A percentile compares a stretch with the other conserved stretches of the same genome.
Evolutionary conservation across 441 rosid species (phyloP).

Genomic region (Croton setiger): DNA sequence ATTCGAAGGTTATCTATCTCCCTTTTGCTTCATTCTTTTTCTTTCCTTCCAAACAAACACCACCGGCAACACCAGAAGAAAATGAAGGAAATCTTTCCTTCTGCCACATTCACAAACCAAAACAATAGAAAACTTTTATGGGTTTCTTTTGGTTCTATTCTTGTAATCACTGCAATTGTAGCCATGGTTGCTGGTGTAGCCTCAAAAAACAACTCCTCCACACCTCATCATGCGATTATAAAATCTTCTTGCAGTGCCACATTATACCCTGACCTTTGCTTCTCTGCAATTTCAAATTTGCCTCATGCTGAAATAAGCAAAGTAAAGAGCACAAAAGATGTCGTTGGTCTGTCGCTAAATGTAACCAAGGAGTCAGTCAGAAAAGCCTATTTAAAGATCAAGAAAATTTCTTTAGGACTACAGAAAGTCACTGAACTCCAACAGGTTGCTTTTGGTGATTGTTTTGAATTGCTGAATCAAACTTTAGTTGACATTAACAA

Average conservation of each 20-base stretch:
- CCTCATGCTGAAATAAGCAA: constrained; percentile 12
- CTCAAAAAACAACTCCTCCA: constrained; percentile 6
- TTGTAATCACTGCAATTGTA: constrained; percentile 16
- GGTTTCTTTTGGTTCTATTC: constrained; percentile 20
- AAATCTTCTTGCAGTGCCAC: constrained; percentile 54
- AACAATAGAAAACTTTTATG: constrained; percentile 22
- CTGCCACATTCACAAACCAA: not conserved
- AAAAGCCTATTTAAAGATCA: constrained; percentile 38
- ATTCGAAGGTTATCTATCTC: not conserved
- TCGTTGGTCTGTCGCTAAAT: constrained; percentile 41
- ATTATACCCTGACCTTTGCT: constrained; percentile 51
- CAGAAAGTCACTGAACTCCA: constrained; percentile 41
- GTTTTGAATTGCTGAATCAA: constrained; percentile 45
- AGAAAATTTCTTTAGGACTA: constrained; percentile 23
- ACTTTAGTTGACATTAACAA: constrained; percentile 47
- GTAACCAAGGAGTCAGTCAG: constrained; percentile 39
- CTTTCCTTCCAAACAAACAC: not conserved
- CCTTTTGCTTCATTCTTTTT: not conserved
- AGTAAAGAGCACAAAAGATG: constrained; percentile 43
- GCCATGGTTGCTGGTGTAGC: constrained; percentile 5
- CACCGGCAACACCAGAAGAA: no score
- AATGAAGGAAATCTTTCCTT: constrained; percentile 1
- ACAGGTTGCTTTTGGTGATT: constrained; percentile 49
- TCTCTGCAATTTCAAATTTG: constrained; percentile 36
- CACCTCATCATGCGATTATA: constrained; percentile 38